These are phyloP conservation scores for Russula abietina DNA, from an alignment of 768 basidiomycete genomes.

Conservation along the genomic window DNA sequence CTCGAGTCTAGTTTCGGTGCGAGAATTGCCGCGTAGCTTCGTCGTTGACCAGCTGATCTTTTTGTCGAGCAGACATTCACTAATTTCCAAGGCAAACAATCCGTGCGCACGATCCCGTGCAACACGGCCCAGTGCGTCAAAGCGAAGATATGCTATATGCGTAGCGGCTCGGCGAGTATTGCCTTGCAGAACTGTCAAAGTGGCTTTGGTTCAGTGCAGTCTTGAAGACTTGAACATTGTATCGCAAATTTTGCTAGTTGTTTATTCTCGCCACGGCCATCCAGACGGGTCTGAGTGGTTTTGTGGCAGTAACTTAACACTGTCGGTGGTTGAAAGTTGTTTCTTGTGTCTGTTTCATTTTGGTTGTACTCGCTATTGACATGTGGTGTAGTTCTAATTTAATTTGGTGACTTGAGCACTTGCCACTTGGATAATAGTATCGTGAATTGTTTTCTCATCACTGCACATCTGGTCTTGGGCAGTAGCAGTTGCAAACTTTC, in stretches of 20 bases:
- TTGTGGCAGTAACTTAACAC: not conserved
- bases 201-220: constrained; percentile 64
- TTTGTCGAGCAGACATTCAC: constrained; percentile 48
- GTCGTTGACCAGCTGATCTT: constrained; percentile 1
- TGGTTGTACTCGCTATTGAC: not conserved
- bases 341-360: not conserved
- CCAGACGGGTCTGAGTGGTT: not conserved
- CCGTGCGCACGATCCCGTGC: constrained; percentile 48
- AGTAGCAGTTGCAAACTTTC: no score
- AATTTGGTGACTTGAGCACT: not conserved
- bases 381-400: not conserved
- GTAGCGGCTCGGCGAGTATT: constrained; percentile 63
- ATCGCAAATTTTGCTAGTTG: not conserved
- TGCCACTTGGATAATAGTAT: no score
- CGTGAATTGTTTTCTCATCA: no score
- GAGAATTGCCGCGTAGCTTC: constrained; percentile 1
- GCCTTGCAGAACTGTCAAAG: constrained; percentile 50
- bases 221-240: not conserved
- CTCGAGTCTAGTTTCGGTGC: constrained; percentile 51
- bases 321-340: no score
- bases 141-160: constrained; percentile 73
- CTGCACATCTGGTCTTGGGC: no score
- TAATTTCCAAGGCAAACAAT: constrained; percentile 65
- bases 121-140: constrained; percentile 52
- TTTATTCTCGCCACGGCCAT: not conserved